These are phyloP conservation scores for Paratinospora sagittata DNA, from an alignment of 164 flowering plant genomes.

Conservation along the genomic window DNA sequence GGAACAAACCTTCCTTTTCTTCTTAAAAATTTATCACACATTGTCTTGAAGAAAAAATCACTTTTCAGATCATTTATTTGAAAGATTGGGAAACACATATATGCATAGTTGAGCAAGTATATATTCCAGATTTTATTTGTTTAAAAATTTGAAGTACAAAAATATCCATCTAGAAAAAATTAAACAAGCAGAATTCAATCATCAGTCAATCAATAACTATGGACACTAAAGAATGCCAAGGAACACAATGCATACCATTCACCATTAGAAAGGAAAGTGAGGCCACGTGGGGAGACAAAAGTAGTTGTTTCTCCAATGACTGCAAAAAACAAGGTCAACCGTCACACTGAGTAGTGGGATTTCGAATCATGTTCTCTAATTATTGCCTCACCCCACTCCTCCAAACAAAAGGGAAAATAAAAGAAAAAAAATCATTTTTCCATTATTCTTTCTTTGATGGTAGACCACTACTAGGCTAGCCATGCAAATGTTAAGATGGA, in stretches of 20 bases:
- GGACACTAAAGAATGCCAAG: not conserved
- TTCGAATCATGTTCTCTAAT: not conserved
- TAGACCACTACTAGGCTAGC: not conserved
- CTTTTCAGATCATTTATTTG: too few relatives aligned
- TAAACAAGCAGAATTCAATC: not conserved
- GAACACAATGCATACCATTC: slow-evolving; percentile 58
- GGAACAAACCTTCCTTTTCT: too few relatives aligned
- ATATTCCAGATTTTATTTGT: not conserved
- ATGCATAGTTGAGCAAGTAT: not conserved
- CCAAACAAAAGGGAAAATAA: too few relatives aligned
- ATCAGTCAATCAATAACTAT: not conserved
- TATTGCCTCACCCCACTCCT: too few relatives aligned
- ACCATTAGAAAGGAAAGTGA: slow-evolving; percentile 75
- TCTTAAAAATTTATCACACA: too few relatives aligned
- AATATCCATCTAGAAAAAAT: not conserved
- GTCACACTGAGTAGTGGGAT: not conserved
- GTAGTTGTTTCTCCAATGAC: slow-evolving; percentile 90
- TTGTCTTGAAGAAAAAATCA: too few relatives aligned
- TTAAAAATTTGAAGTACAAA: not conserved
- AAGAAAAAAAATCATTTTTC: too few relatives aligned
- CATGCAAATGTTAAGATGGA: not conserved
- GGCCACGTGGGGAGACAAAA: slow-evolving; percentile 46
- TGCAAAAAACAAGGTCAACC: slow-evolving; percentile 30
- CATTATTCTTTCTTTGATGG: too few relatives aligned
- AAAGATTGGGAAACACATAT: too few relatives aligned